Evolutionary conservation across 331 rosid genomes (phyloP).

Genomic region (Pyracantha coccinea): DNA sequence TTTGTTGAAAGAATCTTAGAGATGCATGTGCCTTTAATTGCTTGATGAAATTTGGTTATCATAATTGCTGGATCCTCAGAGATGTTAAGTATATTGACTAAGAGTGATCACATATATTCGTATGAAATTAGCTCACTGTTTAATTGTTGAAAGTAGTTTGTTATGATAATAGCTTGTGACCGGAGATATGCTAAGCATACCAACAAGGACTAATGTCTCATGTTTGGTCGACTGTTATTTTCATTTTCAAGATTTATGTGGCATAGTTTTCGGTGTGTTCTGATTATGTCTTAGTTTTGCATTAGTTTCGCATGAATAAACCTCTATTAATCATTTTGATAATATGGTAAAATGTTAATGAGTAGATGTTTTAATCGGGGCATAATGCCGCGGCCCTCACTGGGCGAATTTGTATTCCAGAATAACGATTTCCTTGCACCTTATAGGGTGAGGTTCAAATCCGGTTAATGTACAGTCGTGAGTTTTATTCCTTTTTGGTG

Average conservation of each 20-base stretch:
- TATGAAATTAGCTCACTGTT: neutral
- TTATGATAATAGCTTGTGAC: neutral
- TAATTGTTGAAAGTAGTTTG: neutral
- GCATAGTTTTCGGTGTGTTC: neutral
- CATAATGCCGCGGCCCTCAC: too few relatives aligned
- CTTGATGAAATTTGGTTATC: neutral
- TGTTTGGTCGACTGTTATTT: neutral
- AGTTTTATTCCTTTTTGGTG: too few relatives aligned
- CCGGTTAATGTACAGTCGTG: too few relatives aligned
- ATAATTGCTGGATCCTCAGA: neutral
- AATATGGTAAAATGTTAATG: neutral
- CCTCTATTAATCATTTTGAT: neutral
- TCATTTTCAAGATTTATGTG: neutral
- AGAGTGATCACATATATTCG: neutral
- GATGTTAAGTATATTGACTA: neutral
- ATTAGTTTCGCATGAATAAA: neutral
- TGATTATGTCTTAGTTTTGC: neutral
- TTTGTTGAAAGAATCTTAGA: neutral
- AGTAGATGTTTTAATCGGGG: neutral
- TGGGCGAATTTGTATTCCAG: neutral
- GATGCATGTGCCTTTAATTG: neutral
- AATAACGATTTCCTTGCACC: neutral
- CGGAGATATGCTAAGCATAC: neutral
- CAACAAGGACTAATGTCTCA: neutral
- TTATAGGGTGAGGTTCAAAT: neutral